Conservation (phyloP, 1,284 basidiomycete species). For the Microbotryum silenes-acaulis region DNA sequence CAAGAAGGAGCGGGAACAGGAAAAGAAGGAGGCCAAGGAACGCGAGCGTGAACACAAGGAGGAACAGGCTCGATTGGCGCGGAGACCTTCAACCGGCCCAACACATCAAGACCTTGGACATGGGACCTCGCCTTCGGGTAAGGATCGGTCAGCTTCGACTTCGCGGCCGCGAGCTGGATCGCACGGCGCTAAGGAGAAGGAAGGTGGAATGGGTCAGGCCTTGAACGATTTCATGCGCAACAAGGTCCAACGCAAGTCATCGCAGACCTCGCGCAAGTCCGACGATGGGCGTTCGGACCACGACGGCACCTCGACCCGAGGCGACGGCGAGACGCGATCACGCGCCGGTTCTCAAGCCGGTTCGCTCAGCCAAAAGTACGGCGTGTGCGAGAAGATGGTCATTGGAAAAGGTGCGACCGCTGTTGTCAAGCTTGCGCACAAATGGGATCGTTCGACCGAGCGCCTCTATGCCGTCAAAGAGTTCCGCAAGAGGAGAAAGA, state of each 20-base stretch:
- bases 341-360: conserved; percentile 17
- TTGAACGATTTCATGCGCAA: conserved; percentile 32
- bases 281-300: conserved; percentile 33
- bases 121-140: neutral
- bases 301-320: conserved; percentile 8
- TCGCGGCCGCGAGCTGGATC: neutral
- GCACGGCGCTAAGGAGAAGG: conserved; percentile 2
- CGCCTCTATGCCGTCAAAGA: conserved; percentile 99
- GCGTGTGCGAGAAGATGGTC: conserved; percentile 90
- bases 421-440: conserved; percentile 91
- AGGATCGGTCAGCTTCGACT: neutral
- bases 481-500: conserved; percentile 95
- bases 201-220: conserved; percentile 19
- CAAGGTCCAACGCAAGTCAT: conserved; percentile 29
- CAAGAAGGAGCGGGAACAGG: conserved; percentile 18
- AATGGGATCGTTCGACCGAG: conserved; percentile 94
- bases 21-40: conserved; percentile 4
- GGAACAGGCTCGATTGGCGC: neutral
- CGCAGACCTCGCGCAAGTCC: conserved; percentile 20
- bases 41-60: neutral
- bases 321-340: conserved; percentile 11
- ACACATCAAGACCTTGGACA: neutral
- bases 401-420: conserved; percentile 97
- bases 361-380: conserved; percentile 69
- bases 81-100: conserved; percentile 4